Evolutionary conservation across 2,329 filamentous ascomycete genomes (phyloP), one percentile per base, ranked within the genome.

Genomic region (Ophiosphaerella narmari): DNA sequence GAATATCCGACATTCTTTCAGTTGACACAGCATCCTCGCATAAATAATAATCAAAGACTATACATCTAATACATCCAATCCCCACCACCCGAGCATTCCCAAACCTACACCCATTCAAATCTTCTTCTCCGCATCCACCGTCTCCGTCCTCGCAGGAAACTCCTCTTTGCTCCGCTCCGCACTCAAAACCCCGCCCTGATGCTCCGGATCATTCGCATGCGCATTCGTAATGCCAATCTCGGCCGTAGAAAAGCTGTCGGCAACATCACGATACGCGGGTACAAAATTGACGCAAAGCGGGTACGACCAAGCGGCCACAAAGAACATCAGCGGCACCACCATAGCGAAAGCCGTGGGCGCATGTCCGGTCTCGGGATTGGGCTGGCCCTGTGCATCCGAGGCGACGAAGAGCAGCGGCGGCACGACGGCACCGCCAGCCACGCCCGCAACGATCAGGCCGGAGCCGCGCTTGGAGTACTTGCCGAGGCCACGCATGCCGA

Each of bases 401-500:
- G 86, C 87, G 7, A 80, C 82, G 31, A 88, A 89, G 2, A 87
- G 82, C 29, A 92, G 77, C 0, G 89, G 86, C 1, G 89, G 89
- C 7, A 92, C 87, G 1, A 71, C 81, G 2, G 89, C 89, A 49
- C 89, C 89, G 12, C 89, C 89, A 13, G 82, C 78, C 0, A 92
- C 87, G 57, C 86, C 88, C 4, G 79, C 86, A 2, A 91, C 81
- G 57, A 95, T 85, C 69, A 84, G 88, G 1, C 88, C 88, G 2
- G 85, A 86, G 1, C 89, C 89, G 52, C 88, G 82, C 77, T 92
- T 91, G 32, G 86, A 89, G 74, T 93, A 86, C 14, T 85, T 82
- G 5, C 90, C 89, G 1, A 91, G 79, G 2, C 88, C 88, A 18
- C 90, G 84, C 51, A 96, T 86, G 3, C 88, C 89, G 11, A 94